Evolutionary conservation across 2,329 filamentous ascomycete genomes (phyloP).

Genomic region (Monilinia aucupariae): DNA sequence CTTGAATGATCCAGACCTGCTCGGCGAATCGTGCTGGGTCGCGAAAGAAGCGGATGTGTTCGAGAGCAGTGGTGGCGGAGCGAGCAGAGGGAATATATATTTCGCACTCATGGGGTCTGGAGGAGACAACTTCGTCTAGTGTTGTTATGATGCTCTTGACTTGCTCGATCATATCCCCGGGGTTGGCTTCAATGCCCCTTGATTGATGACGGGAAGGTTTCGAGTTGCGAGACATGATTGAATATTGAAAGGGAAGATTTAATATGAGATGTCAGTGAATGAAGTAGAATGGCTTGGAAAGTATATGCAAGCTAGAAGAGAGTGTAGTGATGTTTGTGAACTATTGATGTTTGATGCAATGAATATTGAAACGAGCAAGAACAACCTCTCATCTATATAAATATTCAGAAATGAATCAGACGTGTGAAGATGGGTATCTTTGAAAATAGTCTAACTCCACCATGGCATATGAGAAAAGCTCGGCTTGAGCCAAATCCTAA

Average conservation of each 20-base stretch:
- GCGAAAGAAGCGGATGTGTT: slow-evolving; percentile 38
- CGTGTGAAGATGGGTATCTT: slow-evolving; percentile 3
- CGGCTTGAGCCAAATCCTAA: slow-evolving; percentile 8
- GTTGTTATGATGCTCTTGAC: slow-evolving; percentile 29
- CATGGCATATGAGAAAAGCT: not conserved
- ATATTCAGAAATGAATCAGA: not conserved
- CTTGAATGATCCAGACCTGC: slow-evolving; percentile 40
- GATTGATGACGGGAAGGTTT: slow-evolving; percentile 27
- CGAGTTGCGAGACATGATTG: slow-evolving; percentile 24
- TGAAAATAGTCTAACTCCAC: not conserved
- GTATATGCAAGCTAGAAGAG: not conserved
- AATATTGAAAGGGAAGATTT: not conserved
- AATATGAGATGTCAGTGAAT: not conserved
- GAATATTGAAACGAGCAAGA: not conserved
- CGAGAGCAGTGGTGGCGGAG: slow-evolving; percentile 38
- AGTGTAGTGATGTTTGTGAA: not conserved
- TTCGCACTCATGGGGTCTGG: slow-evolving; percentile 31
- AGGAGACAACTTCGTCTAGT: slow-evolving; percentile 29
- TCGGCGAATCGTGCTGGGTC: slow-evolving; percentile 36
- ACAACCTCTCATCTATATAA: slow-evolving; percentile 7
- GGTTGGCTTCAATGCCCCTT: slow-evolving; percentile 19
- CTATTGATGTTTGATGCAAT: not conserved
- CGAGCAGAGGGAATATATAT: slow-evolving; percentile 37
- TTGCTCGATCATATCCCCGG: slow-evolving; percentile 30
- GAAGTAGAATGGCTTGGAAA: not conserved